Percentiles rank a stretch among this genome's conserved stretches.
Conservation (phyloP, 2,329 filamentous ascomycete species). For the Xylariales sp. region DNA sequence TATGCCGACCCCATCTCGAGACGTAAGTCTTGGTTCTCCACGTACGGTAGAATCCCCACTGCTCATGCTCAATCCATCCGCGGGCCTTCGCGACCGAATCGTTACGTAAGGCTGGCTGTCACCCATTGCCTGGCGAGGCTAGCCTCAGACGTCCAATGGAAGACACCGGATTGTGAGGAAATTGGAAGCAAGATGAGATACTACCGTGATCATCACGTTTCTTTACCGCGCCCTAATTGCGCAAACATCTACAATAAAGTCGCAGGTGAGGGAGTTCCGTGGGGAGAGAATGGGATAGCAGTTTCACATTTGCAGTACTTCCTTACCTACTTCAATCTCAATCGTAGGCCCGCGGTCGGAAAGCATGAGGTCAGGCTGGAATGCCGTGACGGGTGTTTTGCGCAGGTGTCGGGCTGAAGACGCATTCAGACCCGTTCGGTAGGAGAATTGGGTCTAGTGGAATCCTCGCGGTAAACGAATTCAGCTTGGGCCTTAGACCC, state of each 20-base stretch:
- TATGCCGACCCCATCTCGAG: conserved; percentile 22
- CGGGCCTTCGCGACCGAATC: conserved; percentile 44
- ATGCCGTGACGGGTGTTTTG: not conserved
- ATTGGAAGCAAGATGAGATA: not conserved
- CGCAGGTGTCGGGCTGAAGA: conserved; percentile 1
- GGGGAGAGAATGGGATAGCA: not conserved
- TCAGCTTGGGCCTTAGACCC: not conserved
- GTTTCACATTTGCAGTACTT: not conserved
- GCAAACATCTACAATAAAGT: not conserved
- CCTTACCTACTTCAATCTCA: not conserved
- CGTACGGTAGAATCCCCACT: conserved; percentile 46
- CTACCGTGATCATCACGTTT: not conserved
- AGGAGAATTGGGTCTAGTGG: conserved; percentile 15
- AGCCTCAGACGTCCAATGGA: not conserved
- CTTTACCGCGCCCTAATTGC: not conserved
- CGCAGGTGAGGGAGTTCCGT: not conserved
- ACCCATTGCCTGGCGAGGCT: conserved; percentile 23
- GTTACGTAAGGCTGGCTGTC: conserved; percentile 47
- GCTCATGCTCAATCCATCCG: conserved; percentile 40
- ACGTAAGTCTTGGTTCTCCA: conserved; percentile 22
- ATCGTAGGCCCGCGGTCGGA: no score
- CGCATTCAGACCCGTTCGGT: conserved; percentile 9
- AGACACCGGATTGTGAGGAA: not conserved
- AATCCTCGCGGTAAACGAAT: not conserved
- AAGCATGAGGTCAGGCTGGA: not conserved